These are phyloP conservation scores for Diaporthe citri DNA, from an alignment of 2,329 filamentous ascomycete species.

Conservation along the genomic window DNA sequence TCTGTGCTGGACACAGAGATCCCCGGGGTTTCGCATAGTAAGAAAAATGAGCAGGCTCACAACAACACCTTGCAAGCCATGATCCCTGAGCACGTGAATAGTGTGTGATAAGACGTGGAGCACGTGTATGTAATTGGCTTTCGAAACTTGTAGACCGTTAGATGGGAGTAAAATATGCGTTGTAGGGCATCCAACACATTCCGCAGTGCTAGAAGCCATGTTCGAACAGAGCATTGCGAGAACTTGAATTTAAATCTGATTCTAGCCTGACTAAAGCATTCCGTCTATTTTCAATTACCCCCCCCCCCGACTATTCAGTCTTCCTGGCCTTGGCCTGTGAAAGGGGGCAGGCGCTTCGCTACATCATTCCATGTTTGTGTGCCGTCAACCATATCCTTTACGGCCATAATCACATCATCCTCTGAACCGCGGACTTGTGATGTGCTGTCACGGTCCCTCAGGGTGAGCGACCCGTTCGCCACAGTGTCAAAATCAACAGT, in stretches of 20 bases:
- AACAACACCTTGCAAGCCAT: background rate
- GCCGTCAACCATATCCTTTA: constrained; percentile 63
- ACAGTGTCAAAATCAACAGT: constrained; percentile 97
- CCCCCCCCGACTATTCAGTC: background rate
- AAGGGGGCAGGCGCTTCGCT: constrained; percentile 82
- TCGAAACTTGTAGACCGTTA: too few species aligned
- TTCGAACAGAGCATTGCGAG: too few species aligned
- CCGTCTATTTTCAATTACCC: background rate
- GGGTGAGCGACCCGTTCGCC: constrained; percentile 86
- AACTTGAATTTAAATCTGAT: background rate
- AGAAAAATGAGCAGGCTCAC: constrained; percentile 11
- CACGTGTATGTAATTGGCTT: too few species aligned
- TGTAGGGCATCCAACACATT: too few species aligned
- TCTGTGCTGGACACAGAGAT: too few species aligned
- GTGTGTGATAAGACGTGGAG: too few species aligned
- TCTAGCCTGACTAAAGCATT: background rate
- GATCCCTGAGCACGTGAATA: too few species aligned
- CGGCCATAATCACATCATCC: constrained; percentile 83
- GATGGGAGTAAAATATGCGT: too few species aligned
- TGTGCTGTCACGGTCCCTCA: constrained; percentile 91
- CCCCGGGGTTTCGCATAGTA: too few species aligned
- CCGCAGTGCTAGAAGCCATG: too few species aligned
- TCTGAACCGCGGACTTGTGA: constrained; percentile 89
- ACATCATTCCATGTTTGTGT: constrained; percentile 76
- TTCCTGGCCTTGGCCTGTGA: constrained; percentile 80